Base-by-base conservation (phyloP, 1,284 basidiomycete species). In the Cystobasidiaceae sp. region DNA sequence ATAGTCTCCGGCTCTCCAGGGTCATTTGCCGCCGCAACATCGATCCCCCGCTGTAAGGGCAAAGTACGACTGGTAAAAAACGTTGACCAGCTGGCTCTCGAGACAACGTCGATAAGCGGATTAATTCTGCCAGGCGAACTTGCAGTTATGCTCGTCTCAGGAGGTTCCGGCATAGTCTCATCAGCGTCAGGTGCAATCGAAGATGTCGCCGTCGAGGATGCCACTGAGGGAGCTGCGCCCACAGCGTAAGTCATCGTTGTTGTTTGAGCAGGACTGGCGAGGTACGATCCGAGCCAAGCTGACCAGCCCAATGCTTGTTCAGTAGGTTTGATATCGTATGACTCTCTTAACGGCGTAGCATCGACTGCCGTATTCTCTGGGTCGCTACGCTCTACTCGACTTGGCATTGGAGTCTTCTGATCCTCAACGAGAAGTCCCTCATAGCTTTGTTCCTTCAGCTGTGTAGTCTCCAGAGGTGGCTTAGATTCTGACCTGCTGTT, bases 101-200 rank as follows among this genome's bases (percentile, higher is more conserved):
- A 56, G 28, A 66, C 34, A 1, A 39, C 49, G 30, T 59, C 64
- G 37, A 66, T 15, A 4, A 66, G 46, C 8, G 56, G 56, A 41
- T 66, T 66, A 28, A 41, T 56, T 34, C 58, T 46, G 15, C 6
- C 19, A 21, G 41, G 25, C 17, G 27, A 11, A 8, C 34, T 30
- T 25, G 28, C 21, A 17, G 32, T 8, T 2, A 34, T 51, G 23
- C 5, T 13, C 25, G 32, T 17, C 13, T 28, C 19, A 4, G 51
- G 28, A 5, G 61, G 61, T 17, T 21, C 34, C 15, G 61, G 61
- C 4, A 46, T 37, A n/a, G 51, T 51, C 32, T 64, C 61, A 30
- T 64, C 61, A 7, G 61, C 61, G 34, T 64, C 61, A 17, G 61
- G 61, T n/a, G 41, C 51, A 30, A 39, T 64, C 1, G 41, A n/a